These are phyloP conservation scores for Cymbidium sinense DNA, from an alignment of 106 monocot species.

Conservation along the genomic window DNA sequence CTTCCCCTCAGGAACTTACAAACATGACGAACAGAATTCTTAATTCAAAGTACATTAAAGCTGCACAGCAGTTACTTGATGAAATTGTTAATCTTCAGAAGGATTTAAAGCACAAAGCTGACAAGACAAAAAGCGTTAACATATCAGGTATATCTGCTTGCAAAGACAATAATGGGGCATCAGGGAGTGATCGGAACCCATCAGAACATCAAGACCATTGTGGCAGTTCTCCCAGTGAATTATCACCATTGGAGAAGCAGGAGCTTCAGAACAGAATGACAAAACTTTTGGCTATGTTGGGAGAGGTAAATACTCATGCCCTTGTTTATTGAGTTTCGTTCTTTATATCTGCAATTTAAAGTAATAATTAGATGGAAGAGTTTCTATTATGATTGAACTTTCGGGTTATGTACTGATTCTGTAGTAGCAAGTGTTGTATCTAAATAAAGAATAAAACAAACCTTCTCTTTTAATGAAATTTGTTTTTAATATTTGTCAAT, in stretches of 20 bases:
- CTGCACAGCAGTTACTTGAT: constrained; percentile 71
- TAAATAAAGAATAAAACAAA: neutral
- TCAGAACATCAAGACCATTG: constrained; percentile 32
- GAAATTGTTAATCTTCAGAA: constrained; percentile 75
- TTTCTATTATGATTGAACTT: neutral
- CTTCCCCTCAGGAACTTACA: constrained; percentile 32
- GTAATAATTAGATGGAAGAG: neutral
- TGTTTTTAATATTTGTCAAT: no score
- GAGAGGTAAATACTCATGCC: constrained; percentile 44
- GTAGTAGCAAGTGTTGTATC: neutral
- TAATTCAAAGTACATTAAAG: constrained; percentile 79
- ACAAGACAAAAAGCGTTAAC: neutral
- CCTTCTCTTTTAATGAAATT: no score
- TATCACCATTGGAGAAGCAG: constrained; percentile 60
- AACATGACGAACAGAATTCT: constrained; percentile 32
- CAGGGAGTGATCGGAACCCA: constrained; percentile 35
- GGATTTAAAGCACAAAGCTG: constrained; percentile 51
- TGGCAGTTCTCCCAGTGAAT: constrained; percentile 28
- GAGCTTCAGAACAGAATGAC: constrained; percentile 89
- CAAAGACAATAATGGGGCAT: constrained; percentile 29
- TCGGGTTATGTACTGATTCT: neutral
- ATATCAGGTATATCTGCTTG: no score
- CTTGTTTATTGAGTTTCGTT: neutral
- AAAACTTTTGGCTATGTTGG: constrained; percentile 83
- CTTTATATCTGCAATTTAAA: neutral